Percentiles rank a stretch among this genome's conserved stretches.
Evolutionary conservation across 1,284 basidiomycete genomes (phyloP).

Genomic region (Caloboletus firmus): DNA sequence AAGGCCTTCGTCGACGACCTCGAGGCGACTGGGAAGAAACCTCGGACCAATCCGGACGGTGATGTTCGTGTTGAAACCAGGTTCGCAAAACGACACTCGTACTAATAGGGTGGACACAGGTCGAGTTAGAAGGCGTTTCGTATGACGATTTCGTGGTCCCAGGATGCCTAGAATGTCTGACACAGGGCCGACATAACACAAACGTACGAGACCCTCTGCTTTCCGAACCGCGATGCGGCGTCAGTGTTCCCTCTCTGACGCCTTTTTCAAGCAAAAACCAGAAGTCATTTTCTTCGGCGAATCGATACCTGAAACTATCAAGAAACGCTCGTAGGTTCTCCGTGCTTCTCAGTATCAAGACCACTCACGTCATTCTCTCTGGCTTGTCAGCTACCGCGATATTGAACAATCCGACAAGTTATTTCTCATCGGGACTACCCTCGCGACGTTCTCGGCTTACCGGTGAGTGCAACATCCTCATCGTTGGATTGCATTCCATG

Average conservation of each 20-base stretch:
- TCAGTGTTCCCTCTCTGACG: not conserved
- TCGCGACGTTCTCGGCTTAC: slow-evolving; percentile 91
- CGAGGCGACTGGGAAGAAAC: slow-evolving; percentile 60
- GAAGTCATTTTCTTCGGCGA: slow-evolving; percentile 90
- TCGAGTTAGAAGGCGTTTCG: slow-evolving; percentile 75
- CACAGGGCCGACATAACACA: slow-evolving; percentile 52
- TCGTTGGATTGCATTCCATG: not conserved
- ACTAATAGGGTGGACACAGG: slow-evolving; percentile 41
- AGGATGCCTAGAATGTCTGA: slow-evolving; percentile 63
- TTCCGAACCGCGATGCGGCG: not conserved
- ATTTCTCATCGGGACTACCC: slow-evolving; percentile 82
- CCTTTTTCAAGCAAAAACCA: slow-evolving; percentile 61
- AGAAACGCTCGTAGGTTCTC: slow-evolving; percentile 67
- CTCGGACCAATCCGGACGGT: slow-evolving; percentile 88
- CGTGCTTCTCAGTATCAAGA: not conserved
- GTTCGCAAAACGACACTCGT: not conserved
- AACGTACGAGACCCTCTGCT: slow-evolving; percentile 40
- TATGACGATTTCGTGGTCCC: slow-evolving; percentile 82
- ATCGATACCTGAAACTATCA: slow-evolving; percentile 64
- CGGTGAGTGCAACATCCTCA: slow-evolving; percentile 44
- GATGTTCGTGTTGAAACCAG: slow-evolving; percentile 58
- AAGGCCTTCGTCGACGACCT: slow-evolving; percentile 66
- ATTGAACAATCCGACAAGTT: slow-evolving; percentile 66
- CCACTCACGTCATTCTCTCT: not conserved
- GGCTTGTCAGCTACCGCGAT: slow-evolving; percentile 50